Evolutionary conservation across 202 grass and related monocot genomes (phyloP), one percentile per base, ranked within the genome.

Genomic region (Dendrocalamus latiflorus): DNA sequence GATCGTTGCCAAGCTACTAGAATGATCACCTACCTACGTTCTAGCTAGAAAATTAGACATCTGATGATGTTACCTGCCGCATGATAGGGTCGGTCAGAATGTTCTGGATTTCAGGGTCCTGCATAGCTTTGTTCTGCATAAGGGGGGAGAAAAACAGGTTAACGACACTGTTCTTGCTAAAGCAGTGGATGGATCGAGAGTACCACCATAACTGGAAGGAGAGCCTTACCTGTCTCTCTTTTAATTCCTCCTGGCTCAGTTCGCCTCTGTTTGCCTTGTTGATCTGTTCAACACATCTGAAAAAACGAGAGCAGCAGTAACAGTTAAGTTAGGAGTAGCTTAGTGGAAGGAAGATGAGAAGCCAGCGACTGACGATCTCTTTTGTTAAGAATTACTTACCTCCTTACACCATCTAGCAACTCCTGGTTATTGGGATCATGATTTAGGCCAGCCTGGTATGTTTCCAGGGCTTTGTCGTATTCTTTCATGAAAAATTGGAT

Each of bases 401-500:
- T 93, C 82, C 81, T 92, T 45, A 99, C 58, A 41, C 96, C 96
- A 66, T 99, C 96, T 76, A 86, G 70, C 30, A 99, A 65, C 58
- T 99, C 96, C 13, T 78, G 93, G 79, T 95, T 99, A 72, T 92
- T 94, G 0, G 96, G 89, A 74, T 99, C 96, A 89, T 59, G 85
- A 77, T 99, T 99, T 72, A 99, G 81, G 78, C 96, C 96, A 70
- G 92, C 93, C 86, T 99, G 96, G 65, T 99, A 99, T 25, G 96
- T 99, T 83, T 94, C 90, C 66, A 92, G 83, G 44, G 96, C 96
- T 77, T 99, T 99, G 9, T 99, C 96, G 28, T 94, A 86, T 68
- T 99, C 96, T 83, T 99, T 99, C 96, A 95, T 99, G 79, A 99
- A 93, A 72, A 99, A 99, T 21, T 99, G 96, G 68, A 99, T 36